Evolutionary conservation across 73 alveolate genomes (phyloP), one percentile per base, ranked within the genome.

Genomic region (Strombidium stylifer): DNA sequence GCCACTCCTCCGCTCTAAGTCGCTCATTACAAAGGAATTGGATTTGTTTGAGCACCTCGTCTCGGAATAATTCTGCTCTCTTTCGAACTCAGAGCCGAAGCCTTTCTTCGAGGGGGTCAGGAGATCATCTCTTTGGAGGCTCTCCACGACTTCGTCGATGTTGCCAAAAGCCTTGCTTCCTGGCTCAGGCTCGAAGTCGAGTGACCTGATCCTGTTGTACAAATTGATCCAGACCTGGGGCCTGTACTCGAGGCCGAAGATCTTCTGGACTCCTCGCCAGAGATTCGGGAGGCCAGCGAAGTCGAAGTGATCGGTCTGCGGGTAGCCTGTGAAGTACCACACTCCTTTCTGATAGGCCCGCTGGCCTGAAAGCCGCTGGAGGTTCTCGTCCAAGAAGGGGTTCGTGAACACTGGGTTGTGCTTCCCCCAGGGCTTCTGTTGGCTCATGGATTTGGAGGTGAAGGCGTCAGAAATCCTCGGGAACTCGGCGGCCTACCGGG

Each of bases 341-440:
- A 54, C 31, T 0, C 78, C 86, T 25, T 52, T 44, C 24, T 58
- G 48, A 10, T 57, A 15, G 20, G 5, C 8, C 8, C 45, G 44
- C 14, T n/a, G 10, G 10, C 10, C 42, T 32, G 42, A 32, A 32
- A 32, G 59, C 3, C 23, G n/a, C 7, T 24, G 69, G 3, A 36
- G 27, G 11, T 77, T 57, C 10, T 42, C 41, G 37, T 58, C 70
- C 28, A 16, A 28, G 39, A 67, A n/a, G n/a, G n/a, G 20, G 37
- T 73, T 65, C 11, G 60, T 45, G 15, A 45, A 18, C n/a, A 19
- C 30, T 4, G 86, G 86, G 45, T 40, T 59, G 8, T 41, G 54
- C 15, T 47, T 7, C 5, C 86, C 86, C 86, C 86, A 73, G n/a
- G 86, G 86, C 35, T 73, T 73, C 16, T 73, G 57, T 59, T 42